Base-by-base conservation (phyloP, 2,329 filamentous ascomycete genomes). In the Botrytis pseudocinerea region DNA sequence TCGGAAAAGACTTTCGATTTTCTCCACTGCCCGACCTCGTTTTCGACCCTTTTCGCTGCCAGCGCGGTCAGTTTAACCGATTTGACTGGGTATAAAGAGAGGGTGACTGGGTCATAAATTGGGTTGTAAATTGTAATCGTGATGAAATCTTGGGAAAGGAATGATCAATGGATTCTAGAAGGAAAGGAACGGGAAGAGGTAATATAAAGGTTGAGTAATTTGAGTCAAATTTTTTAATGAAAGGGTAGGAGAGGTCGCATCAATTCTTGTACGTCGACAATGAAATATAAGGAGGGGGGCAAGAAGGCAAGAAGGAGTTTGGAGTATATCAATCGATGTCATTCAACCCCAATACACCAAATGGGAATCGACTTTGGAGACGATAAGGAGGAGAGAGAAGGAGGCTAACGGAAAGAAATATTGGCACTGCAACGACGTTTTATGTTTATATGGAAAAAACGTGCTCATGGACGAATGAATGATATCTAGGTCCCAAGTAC, bases 51-150 rank as follows among this genome's bases (percentile, higher is more conserved):
- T 51, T 66, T 66, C 44, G 63, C 63, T 51, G 63, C 48, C 63
- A 51, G 28, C 44, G 63, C 63, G 48, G 63, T 65, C 63, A 65
- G 28, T 65, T 65, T 66, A 66, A 66, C 63, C 64, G 64, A 54
- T 40, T 12, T 54, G 64, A 66, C 64, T 54, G 46, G 64, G 64
- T n/a, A 28, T 28, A 51, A 8, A 32, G 22, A 28, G 32, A 38
- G 14, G 9, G 35, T 40, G 63, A 66, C 63, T 51, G 46, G 63
- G 46, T 51, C 46, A 38, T 51, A 51, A 20, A 54, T 66, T 66
- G 63, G 20, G 25, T 14, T 38, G 44, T 25, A 51, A 65, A 40
- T 32, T 51, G 32, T 2, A 51, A 65, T 65, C 44, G 63, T 38
- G 63, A 65, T 65, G 63, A 25, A 57, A 65, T 51, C 63, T 48